Percentiles rank a stretch among this genome's conserved stretches.
Evolutionary conservation across 1,284 basidiomycete genomes (phyloP).

Genomic region (Trichosporon inkin): DNA sequence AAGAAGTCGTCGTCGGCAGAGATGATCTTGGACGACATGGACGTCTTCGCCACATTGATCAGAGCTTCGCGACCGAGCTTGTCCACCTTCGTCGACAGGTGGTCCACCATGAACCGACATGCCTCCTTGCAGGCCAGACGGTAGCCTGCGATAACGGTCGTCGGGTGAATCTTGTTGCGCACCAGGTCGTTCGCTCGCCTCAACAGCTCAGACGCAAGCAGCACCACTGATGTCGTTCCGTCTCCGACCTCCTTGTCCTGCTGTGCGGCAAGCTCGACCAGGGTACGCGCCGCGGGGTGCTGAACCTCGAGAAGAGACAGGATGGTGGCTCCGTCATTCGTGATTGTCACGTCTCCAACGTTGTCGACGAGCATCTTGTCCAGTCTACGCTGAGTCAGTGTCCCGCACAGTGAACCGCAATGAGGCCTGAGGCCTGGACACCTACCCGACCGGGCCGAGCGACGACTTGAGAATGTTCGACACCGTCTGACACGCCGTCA

Average conservation of each 20-base stretch:
- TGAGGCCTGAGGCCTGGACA: no score
- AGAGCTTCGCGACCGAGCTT: slow-evolving; percentile 83
- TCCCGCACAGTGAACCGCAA: neutral
- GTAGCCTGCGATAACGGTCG: slow-evolving; percentile 98
- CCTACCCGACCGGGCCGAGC: slow-evolving; percentile 75
- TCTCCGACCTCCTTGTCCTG: slow-evolving; percentile 99
- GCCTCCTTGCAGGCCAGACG: slow-evolving; percentile 92
- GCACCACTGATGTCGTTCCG: slow-evolving; percentile 97
- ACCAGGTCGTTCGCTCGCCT: slow-evolving; percentile 96
- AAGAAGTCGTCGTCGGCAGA: slow-evolving; percentile 97
- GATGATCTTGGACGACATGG: slow-evolving; percentile 99
- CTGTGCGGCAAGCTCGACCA: slow-evolving; percentile 97
- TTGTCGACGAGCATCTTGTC: slow-evolving; percentile 99
- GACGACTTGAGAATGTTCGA: slow-evolving; percentile 98
- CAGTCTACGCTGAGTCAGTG: slow-evolving; percentile 53
- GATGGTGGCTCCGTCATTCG: slow-evolving; percentile 98
- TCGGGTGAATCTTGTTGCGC: slow-evolving; percentile 97
- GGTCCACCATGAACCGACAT: slow-evolving; percentile 97
- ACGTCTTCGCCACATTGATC: slow-evolving; percentile 96
- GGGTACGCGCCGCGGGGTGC: slow-evolving; percentile 88
- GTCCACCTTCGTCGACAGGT: slow-evolving; percentile 93
- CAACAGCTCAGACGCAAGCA: slow-evolving; percentile 92
- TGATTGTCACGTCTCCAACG: slow-evolving; percentile 99
- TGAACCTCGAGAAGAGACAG: slow-evolving; percentile 86
- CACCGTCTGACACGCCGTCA: slow-evolving; percentile 91